Conservation (phyloP, 371 early-diverging fungal genomes). For the Funneliformis caledonium region DNA sequence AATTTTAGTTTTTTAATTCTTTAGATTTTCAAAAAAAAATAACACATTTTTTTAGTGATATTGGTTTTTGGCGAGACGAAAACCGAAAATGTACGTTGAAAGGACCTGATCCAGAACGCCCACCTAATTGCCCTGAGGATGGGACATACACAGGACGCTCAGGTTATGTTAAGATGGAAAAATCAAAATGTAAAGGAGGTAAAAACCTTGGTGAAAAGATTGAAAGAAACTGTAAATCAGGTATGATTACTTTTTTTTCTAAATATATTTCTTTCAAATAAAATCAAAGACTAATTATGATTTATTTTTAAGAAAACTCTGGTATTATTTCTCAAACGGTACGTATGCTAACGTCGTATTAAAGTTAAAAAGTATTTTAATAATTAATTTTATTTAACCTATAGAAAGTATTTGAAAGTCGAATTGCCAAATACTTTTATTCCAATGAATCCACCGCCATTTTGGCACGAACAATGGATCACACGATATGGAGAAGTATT, state of each 20-base stretch:
- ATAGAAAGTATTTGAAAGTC: conserved; percentile 50
- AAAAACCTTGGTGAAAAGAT: conserved; percentile 60
- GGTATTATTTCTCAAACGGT: conserved; percentile 53
- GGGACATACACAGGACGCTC: conserved; percentile 65
- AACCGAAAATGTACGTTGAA: conserved; percentile 65
- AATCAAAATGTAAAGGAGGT: conserved; percentile 71
- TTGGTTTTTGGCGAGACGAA: conserved; percentile 73
- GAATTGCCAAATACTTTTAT: conserved; percentile 65
- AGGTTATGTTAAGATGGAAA: conserved; percentile 70
- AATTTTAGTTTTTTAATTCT: background rate
- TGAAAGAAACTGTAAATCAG: conserved; percentile 56
- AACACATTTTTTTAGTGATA: conserved; percentile 53
- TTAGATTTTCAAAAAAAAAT: background rate
- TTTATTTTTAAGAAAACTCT: conserved; percentile 39
- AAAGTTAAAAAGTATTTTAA: too few relatives aligned
- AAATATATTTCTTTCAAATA: background rate
- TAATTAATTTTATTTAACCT: conserved; percentile 44
- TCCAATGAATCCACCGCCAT: conserved; percentile 65
- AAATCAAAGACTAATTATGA: background rate
- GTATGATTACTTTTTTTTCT: conserved; percentile 19
- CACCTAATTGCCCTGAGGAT: conserved; percentile 55
- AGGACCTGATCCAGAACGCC: conserved; percentile 73
- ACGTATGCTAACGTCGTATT: background rate
- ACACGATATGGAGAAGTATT: conserved; percentile 63
- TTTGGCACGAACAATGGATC: conserved; percentile 60